Base-by-base conservation (phyloP, 2,329 filamentous ascomycete genomes). In the Nothomitra cinnamomea region DNA sequence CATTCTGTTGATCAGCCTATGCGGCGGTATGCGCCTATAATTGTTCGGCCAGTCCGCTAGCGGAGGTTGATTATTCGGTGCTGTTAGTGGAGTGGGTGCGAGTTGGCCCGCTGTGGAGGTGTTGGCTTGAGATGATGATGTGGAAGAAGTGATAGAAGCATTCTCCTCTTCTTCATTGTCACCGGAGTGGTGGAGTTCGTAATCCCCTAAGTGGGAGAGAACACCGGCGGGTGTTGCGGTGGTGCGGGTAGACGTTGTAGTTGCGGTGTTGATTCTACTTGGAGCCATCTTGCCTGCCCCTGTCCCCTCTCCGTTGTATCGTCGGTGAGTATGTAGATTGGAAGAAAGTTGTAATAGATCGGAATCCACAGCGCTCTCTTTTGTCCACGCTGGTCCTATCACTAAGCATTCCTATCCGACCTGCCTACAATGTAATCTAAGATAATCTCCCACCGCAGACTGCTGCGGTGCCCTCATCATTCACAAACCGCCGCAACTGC, bases 1-100 rank as follows among this genome's bases (percentile, higher is more conserved):
- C 38, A 70, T 59, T 2, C 62, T 65, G 53, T 75, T 72, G 0
- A 71, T 61, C 0, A 72, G 72, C 12, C 73, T 64, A 57, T 74
- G 70, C 1, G 65, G 57, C 1, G 74, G 75, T 1, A 77, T 65
- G 35, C 72, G 66, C 45, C 70, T 66, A 57, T 73, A 68, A 51
- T 72, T 61, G 1, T 64, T 66, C 5, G 73, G 71, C 75, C 74
- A 78, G 56, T 68, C 57, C 40, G 62, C 28, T 10, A 10, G 28
- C 5, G 28, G 28, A 32, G 28, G 52, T 13, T 66, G 67, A 55
- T 67, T 66, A 19, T 53, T 59, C 35, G 57, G 36, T 51, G 54
- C 47, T 35, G 8, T 56, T 43, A 41, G 8, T 51, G 41, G 52
- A 41, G 17, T 48, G 60, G 57, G 21, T 53, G 47, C 53, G 55